A percentile compares a stretch with the other conserved stretches of the same genome.
These are phyloP conservation scores for Fusarium incarnatum DNA, from an alignment of 2,329 filamentous ascomycete species.

Conservation along the genomic window DNA sequence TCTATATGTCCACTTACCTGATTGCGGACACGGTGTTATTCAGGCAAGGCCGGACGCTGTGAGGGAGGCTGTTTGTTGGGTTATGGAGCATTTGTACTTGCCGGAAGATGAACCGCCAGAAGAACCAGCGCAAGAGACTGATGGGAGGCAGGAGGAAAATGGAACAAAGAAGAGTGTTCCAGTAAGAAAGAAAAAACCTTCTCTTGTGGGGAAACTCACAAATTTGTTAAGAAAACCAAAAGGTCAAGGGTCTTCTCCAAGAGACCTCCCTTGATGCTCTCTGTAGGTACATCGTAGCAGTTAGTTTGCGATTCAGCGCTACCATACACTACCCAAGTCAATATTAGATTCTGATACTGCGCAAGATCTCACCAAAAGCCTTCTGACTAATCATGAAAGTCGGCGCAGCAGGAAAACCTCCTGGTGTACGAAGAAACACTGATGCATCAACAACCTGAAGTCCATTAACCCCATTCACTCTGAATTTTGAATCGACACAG, in stretches of 20 bases:
- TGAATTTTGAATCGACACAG: conserved; percentile 67
- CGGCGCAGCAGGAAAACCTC: conserved; percentile 29
- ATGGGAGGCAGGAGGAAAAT: fast-evolving
- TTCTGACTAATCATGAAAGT: conserved; percentile 37
- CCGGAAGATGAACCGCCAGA: fast-evolving
- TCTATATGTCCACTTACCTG: conserved; percentile 37
- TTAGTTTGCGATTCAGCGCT: no score
- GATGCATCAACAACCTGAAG: conserved; percentile 71
- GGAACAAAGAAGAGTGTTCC: not conserved
- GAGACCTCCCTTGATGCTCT: not conserved
- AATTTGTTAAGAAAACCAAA: not conserved
- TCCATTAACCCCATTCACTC: conserved; percentile 64
- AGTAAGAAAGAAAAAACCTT: not conserved
- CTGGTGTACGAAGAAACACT: conserved; percentile 58
- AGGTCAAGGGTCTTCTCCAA: not conserved
- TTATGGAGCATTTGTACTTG: conserved; percentile 19
- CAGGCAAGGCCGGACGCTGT: conserved; percentile 30
- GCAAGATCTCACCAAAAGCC: conserved; percentile 2
- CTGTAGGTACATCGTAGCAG: not conserved
- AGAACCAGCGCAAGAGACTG: fast-evolving
- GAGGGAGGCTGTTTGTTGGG: conserved; percentile 26
- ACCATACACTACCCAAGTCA: no score
- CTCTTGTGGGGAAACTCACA: not conserved
- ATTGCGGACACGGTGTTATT: conserved; percentile 35
- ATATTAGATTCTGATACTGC: no score